phyloP scores from a whole-genome alignment of 1,139 yeast species.

The Blastobotrys raffinosifermentans region DNA sequence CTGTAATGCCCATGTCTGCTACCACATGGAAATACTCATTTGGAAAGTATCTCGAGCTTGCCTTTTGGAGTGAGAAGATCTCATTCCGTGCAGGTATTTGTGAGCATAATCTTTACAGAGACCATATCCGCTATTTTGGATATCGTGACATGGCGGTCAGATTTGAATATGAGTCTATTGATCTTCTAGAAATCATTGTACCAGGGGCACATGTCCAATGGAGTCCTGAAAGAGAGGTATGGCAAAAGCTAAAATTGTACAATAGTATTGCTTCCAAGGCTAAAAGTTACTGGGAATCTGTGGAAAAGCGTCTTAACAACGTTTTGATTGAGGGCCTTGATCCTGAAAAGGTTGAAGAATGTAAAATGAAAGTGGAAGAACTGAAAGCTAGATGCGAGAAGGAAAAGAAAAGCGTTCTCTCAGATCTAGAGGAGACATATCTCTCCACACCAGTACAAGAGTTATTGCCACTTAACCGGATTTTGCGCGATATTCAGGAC shows the following conservation, averaged over 20 bases:
- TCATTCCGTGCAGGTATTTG: constrained; percentile 52
- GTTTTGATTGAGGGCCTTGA: constrained; percentile 76
- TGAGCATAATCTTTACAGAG: constrained; percentile 70
- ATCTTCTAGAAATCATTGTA: constrained; percentile 67
- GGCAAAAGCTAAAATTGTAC: constrained; percentile 60
- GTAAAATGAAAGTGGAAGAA: constrained; percentile 52
- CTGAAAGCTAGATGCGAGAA: constrained; percentile 48
- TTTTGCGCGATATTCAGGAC: constrained; percentile 69
- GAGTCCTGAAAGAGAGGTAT: constrained; percentile 66
- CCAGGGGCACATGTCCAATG: constrained; percentile 71
- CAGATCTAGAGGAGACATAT: constrained; percentile 49
- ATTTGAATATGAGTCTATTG: constrained; percentile 70
- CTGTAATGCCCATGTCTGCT: constrained; percentile 80
- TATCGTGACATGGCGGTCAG: constrained; percentile 72
- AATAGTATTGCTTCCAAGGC: constrained; percentile 51
- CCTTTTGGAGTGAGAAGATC: constrained; percentile 63
- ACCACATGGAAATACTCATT: constrained; percentile 86
- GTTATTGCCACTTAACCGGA: constrained; percentile 62
- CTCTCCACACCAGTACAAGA: constrained; percentile 54
- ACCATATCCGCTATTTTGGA: constrained; percentile 80
- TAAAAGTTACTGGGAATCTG: constrained; percentile 61
- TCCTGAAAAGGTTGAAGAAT: constrained; percentile 65
- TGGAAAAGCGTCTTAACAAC: constrained; percentile 62
- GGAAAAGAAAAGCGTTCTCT: constrained; percentile 46
- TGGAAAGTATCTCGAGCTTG: constrained; percentile 84